phyloP scores from a whole-genome alignment of 495 filamentous ascomycete species.

The Barbatosphaeria neglecta region DNA sequence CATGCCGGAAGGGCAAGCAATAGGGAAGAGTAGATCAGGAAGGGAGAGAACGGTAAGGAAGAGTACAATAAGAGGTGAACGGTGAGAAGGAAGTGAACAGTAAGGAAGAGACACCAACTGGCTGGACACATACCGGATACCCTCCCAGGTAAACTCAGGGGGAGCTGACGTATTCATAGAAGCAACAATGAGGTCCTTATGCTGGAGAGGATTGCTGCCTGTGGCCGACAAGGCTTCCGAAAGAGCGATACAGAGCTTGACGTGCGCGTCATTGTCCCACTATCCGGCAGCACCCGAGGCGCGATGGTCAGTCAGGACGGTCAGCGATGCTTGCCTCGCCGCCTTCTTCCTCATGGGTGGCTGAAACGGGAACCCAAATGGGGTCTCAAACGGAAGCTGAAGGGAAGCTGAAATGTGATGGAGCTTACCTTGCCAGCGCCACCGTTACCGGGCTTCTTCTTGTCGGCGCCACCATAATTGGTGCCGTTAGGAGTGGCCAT shows the following conservation, averaged over 20 bases:
- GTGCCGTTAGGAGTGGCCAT: too few species aligned
- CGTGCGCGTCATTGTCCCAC: constrained; percentile 18
- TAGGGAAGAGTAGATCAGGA: not conserved
- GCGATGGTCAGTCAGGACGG: too few species aligned
- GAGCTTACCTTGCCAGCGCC: too few species aligned
- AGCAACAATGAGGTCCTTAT: constrained; percentile 12
- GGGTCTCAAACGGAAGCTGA: too few species aligned
- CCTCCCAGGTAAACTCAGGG: constrained; percentile 17
- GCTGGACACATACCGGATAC: constrained; percentile 19
- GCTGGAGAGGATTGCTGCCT: constrained; percentile 1
- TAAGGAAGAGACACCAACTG: not conserved
- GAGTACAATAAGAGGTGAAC: not conserved
- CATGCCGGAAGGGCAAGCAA: too few species aligned
- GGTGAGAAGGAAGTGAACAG: not conserved
- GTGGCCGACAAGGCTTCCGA: constrained; percentile 4
- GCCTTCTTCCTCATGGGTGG: too few species aligned
- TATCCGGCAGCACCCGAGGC: not conserved
- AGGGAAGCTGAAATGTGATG: too few species aligned
- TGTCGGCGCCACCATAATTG: too few species aligned
- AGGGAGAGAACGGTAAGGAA: not conserved
- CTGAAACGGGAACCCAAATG: too few species aligned
- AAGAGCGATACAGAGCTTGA: constrained; percentile 13
- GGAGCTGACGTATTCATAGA: constrained; percentile 12
- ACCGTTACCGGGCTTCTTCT: too few species aligned
- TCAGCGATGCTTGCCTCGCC: not conserved